Conservation (phyloP, 805 yeast genomes). For the Yamadazyma akitaensis region DNA sequence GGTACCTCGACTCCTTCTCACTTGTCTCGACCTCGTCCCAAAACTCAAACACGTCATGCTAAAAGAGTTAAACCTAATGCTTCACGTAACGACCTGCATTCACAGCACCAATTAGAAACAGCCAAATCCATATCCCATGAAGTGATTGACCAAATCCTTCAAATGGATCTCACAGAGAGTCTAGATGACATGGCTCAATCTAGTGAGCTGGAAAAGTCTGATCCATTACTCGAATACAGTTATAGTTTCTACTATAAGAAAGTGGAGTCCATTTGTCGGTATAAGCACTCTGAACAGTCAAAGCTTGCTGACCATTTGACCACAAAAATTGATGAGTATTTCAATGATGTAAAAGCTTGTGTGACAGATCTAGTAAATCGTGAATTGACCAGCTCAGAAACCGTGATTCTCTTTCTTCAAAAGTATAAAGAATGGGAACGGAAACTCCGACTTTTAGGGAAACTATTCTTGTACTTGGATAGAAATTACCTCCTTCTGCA, state of each 20-base stretch:
- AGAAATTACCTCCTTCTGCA: slow-evolving; percentile 32
- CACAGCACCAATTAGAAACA: slow-evolving; percentile 12
- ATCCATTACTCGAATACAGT: slow-evolving; percentile 6
- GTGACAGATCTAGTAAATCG: background rate
- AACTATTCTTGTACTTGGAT: slow-evolving; percentile 35
- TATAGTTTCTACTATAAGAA: slow-evolving; percentile 24
- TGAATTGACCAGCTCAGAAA: background rate
- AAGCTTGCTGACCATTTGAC: slow-evolving; percentile 19
- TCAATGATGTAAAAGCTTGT: slow-evolving; percentile 10
- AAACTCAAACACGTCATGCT: slow-evolving; percentile 5
- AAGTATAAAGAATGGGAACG: slow-evolving; percentile 23
- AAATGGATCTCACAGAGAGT: background rate
- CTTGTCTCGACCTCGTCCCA: slow-evolving; percentile 11
- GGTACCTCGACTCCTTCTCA: background rate
- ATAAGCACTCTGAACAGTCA: slow-evolving; percentile 32
- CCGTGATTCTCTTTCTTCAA: slow-evolving; percentile 10
- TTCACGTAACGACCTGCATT: slow-evolving; percentile 14
- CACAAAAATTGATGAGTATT: slow-evolving; percentile 18
- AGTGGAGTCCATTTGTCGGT: slow-evolving; percentile 32
- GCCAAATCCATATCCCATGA: slow-evolving; percentile 13
- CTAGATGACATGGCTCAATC: background rate
- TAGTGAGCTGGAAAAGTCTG: background rate
- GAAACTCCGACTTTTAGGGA: slow-evolving; percentile 22
- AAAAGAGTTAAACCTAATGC: slow-evolving; percentile 20
- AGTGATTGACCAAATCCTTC: slow-evolving; percentile 20